Evolutionary conservation across 2,329 filamentous ascomycete species (phyloP).

Genomic region (Zymoseptoria pseudotritici): DNA sequence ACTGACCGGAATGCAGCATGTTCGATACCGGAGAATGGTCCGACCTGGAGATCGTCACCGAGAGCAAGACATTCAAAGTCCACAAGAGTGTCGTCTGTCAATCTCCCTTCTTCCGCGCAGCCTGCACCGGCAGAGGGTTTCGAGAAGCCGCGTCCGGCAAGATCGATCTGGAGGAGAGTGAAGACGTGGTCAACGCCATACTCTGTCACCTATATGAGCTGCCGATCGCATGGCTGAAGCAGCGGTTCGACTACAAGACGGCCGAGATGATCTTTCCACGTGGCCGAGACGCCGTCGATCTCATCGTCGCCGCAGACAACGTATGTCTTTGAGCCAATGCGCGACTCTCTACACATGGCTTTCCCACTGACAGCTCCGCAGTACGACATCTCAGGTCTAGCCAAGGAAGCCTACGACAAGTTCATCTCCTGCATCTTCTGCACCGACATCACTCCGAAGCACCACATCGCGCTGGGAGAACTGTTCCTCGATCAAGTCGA

Average conservation of each 20-base stretch:
- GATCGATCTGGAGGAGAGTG: neutral
- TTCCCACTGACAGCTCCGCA: neutral
- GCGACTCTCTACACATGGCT: neutral
- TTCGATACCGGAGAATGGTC: slow-evolving; percentile 7
- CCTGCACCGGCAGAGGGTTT: neutral
- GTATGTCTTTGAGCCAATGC: neutral
- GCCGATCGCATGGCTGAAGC: neutral
- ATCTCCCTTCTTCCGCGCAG: slow-evolving; percentile 3
- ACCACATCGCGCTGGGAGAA: neutral
- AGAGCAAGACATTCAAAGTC: slow-evolving; percentile 4
- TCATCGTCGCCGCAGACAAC: neutral
- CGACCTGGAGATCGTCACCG: slow-evolving; percentile 2
- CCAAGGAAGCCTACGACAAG: neutral
- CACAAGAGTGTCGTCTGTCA: slow-evolving; percentile 7
- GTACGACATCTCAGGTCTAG: neutral
- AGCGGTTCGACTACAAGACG: neutral
- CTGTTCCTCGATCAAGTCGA: neutral
- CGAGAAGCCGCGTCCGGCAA: neutral
- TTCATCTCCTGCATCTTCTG: neutral
- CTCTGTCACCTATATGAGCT: slow-evolving; percentile 1
- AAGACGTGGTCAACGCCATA: neutral
- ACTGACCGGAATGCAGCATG: neutral
- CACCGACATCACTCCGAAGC: neutral
- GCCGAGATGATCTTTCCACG: neutral
- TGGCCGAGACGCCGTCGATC: neutral